These are phyloP conservation scores for Teunomyces atbi DNA, from an alignment of 805 yeast species.

Conservation along the genomic window DNA sequence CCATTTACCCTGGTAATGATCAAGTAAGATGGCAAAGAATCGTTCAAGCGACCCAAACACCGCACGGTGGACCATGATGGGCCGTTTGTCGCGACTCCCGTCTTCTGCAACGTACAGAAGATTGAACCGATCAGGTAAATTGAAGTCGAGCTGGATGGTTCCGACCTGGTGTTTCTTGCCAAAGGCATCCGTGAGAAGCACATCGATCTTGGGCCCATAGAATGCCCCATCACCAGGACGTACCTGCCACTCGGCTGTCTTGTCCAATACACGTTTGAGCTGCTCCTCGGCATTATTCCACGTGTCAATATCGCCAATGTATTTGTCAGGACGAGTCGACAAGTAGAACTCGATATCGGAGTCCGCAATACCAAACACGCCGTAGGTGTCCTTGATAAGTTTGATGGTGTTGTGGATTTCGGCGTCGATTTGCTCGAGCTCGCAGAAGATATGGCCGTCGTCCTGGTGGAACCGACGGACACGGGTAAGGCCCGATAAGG, in stretches of 20 bases:
- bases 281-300: conserved; percentile 84
- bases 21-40: conserved; percentile 85
- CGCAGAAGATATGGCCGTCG: conserved; percentile 96
- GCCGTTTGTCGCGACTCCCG: conserved; percentile 54
- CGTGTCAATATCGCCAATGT: conserved; percentile 68
- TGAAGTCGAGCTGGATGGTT: conserved; percentile 93
- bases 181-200: conserved; percentile 73
- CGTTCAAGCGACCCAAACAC: conserved; percentile 93
- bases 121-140: conserved; percentile 81
- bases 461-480: conserved; percentile 97
- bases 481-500: conserved; percentile 86
- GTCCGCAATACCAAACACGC: conserved; percentile 55
- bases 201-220: conserved; percentile 95
- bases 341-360: conserved; percentile 58
- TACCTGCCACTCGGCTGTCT: conserved; percentile 59
- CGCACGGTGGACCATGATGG: conserved; percentile 96
- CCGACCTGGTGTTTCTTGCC: conserved; percentile 91
- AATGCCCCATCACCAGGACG: conserved; percentile 96
- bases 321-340: conserved; percentile 85
- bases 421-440: conserved; percentile 64
- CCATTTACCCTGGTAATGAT: conserved; percentile 91
- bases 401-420: conserved; percentile 75
- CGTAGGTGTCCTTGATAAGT: conserved; percentile 73
- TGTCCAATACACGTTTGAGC: conserved; percentile 57
- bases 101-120: conserved; percentile 59